Percentiles rank a stretch among this genome's conserved stretches.
Conservation (phyloP, 2,329 filamentous ascomycete genomes). For the Amylocarpus encephaloides region DNA sequence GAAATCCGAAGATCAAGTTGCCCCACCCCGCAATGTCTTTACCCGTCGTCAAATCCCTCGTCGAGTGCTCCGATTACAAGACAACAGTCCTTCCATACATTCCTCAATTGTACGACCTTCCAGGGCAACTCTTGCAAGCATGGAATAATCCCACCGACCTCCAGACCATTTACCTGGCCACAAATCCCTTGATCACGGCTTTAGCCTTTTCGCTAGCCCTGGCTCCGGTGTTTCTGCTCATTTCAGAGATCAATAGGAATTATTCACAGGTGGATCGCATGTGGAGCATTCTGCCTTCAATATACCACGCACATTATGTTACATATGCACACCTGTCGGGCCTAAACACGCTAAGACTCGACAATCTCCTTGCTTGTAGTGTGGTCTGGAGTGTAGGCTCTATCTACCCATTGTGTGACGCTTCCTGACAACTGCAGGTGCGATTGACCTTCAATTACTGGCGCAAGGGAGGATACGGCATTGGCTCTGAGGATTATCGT, state of each 20-base stretch:
- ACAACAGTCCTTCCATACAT: constrained; percentile 71
- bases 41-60: constrained; percentile 61
- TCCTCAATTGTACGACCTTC: constrained; percentile 63
- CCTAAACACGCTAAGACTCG: constrained; percentile 62
- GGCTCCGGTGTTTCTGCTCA: constrained; percentile 64
- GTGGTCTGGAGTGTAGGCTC: constrained; percentile 70
- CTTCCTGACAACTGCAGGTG: constrained; percentile 48
- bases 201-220: constrained; percentile 66
- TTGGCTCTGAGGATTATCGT: constrained; percentile 91
- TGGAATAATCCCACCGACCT: constrained; percentile 56
- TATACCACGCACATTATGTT: constrained; percentile 81
- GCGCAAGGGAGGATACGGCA: constrained; percentile 83
- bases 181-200: constrained; percentile 77
- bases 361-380: constrained; percentile 65
- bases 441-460: constrained; percentile 96
- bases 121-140: constrained; percentile 55
- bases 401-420: background rate
- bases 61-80: constrained; percentile 70
- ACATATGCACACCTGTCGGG: constrained; percentile 75
- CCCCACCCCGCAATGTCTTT: constrained; percentile 60
- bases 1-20: no score
- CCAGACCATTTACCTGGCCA: constrained; percentile 67
- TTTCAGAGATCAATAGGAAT: constrained; percentile 83
- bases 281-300: constrained; percentile 83
- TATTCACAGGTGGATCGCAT: constrained; percentile 93